These are phyloP conservation scores for Chaetomium olivaceum DNA, from an alignment of 2,329 filamentous ascomycete species.

Conservation along the genomic window DNA sequence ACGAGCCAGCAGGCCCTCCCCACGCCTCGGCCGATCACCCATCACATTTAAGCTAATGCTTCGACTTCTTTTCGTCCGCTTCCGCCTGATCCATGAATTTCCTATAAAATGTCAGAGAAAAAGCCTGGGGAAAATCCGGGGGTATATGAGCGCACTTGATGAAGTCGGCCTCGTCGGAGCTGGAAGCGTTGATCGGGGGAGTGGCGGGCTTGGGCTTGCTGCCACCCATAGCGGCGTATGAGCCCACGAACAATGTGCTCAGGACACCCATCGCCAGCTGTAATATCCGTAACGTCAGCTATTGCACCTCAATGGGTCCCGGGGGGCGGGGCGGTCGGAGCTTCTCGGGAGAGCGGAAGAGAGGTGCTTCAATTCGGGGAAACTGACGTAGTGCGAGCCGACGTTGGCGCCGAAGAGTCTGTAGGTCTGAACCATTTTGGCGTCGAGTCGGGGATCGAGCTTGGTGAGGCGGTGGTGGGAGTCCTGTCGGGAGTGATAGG, in stretches of 20 bases:
- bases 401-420: slow-evolving; percentile 59
- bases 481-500: slow-evolving; percentile 32
- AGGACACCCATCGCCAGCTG: slow-evolving; percentile 62
- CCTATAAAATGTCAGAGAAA: slow-evolving; percentile 37
- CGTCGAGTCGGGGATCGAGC: slow-evolving; percentile 32
- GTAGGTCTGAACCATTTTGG: slow-evolving; percentile 54
- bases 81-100: slow-evolving; percentile 51
- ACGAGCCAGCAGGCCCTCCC: slow-evolving; percentile 25
- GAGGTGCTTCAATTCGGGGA: slow-evolving; percentile 16
- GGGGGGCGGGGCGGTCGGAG: not conserved
- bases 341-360: slow-evolving; percentile 11
- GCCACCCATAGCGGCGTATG: slow-evolving; percentile 49
- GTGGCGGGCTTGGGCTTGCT: slow-evolving; percentile 44
- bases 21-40: slow-evolving; percentile 11
- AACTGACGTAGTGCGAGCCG: slow-evolving; percentile 62
- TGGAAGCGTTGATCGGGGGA: slow-evolving; percentile 63
- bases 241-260: slow-evolving; percentile 51
- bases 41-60: slow-evolving; percentile 41
- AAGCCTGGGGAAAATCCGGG: slow-evolving; percentile 6
- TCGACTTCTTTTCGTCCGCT: slow-evolving; percentile 45
- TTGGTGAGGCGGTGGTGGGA: slow-evolving; percentile 35
- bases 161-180: slow-evolving; percentile 64
- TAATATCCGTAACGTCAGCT: slow-evolving; percentile 26
- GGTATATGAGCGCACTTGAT: slow-evolving; percentile 56
- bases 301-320: slow-evolving; percentile 22